These are phyloP conservation scores for Immersiporthe knoxdaviesiana DNA, from an alignment of 2,329 filamentous ascomycete genomes.

Conservation along the genomic window DNA sequence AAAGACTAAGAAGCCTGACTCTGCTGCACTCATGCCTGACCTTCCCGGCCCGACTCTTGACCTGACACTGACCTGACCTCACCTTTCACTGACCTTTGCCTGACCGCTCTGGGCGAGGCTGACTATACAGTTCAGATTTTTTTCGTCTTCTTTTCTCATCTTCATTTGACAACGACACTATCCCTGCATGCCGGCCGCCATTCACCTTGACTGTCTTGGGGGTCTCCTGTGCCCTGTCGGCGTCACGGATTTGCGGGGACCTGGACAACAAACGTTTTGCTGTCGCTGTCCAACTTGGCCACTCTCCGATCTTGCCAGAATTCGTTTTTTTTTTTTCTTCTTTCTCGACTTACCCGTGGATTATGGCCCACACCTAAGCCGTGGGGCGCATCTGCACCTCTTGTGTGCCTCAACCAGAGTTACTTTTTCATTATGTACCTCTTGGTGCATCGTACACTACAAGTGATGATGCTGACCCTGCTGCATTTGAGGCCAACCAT, in stretches of 20 bases:
- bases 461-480: not conserved
- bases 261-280: conserved; percentile 1
- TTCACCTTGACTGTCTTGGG: not conserved
- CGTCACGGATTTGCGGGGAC: not conserved
- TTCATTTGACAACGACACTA: not conserved
- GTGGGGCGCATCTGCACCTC: conserved; percentile 3
- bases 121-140: not conserved
- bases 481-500: not conserved
- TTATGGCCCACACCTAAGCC: not conserved
- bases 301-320: not conserved
- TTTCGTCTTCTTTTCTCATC: too few species aligned
- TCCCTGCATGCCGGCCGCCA: not conserved
- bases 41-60: conserved; percentile 32
- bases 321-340: not conserved
- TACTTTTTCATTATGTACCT: not conserved
- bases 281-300: not conserved
- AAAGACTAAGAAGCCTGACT: conserved; percentile 43
- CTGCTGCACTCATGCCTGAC: conserved; percentile 54
- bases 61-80: not conserved
- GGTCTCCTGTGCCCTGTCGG: not conserved
- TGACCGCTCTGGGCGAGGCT: conserved; percentile 8
- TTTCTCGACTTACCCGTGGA: not conserved
- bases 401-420: not conserved
- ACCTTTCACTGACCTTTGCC: not conserved
- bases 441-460: not conserved